Evolutionary conservation across 768 basidiomycete species (phyloP), one percentile per base, ranked within the genome.

Genomic region (Antrodiella citrinella): DNA sequence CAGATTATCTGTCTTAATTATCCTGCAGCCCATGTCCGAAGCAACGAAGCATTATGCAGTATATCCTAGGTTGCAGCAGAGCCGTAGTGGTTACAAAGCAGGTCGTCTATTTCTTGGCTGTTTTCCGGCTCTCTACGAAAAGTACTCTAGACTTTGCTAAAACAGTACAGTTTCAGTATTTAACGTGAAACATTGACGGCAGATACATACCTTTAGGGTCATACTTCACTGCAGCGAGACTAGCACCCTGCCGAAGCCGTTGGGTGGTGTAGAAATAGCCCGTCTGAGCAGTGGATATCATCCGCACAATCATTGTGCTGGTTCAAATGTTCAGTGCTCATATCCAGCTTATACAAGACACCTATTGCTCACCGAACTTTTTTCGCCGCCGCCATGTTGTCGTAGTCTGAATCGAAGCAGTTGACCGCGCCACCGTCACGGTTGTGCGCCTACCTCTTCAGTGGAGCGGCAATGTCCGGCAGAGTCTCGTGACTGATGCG

Each of bases 201-300:
- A 13, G 5, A 25, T n/a, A 64, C 80, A 51, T 64, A 91, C 91
- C 89, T 61, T 72, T 70, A 1, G 91, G 90, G 61, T 95, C 92
- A 64, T 93, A 94, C 66, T 94, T 95, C 58, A 94, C 85, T n/a
- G 88, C 84, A 5, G 88, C 82, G 45, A 95, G 69, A 65, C 78
- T 86, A n/a, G 88, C 81, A 2, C 82, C 85, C 60, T 77, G 66
- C 10, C 92, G 77, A 39, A 84, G 69, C 19, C 92, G 78, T 54
- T 83, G 77, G 2, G 86, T 86, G 19, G 89, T 90, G 68, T 94
- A 95, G 66, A 93, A 93, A 70, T 78, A 91, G 10, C 92, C 91
- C 1, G 91, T 94, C 67, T 90, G 84, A 0, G 92, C 92, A 0
- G 91, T 91, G 12, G 92, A 94, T 52, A 94, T 82, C 57, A 95